Conservation (phyloP, 306 rosid species). For the peach (Prunus persica) region DNA sequence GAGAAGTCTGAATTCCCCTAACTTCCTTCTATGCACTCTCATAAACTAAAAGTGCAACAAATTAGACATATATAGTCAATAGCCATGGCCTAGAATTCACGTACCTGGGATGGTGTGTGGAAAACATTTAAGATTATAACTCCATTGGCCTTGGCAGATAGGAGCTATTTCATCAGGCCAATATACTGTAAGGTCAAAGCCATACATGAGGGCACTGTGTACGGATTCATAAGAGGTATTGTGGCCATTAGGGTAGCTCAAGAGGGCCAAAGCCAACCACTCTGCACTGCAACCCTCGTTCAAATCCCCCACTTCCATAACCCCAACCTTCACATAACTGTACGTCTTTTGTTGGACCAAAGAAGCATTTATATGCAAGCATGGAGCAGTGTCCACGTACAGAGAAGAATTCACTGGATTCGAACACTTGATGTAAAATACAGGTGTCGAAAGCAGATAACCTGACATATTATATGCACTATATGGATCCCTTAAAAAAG, state of each 20-base stretch:
- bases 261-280: neutral
- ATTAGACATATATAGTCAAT: too few species aligned
- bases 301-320: neutral
- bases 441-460: neutral
- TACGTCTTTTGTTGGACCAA: neutral
- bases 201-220: neutral
- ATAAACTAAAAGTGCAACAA: too few species aligned
- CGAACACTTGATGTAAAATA: neutral
- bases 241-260: neutral
- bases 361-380: neutral
- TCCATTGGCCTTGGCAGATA: neutral
- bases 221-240: neutral
- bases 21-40: too few species aligned
- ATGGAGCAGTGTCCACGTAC: neutral
- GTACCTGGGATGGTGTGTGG: conserved; percentile 1
- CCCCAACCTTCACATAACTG: neutral
- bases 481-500: accelerated
- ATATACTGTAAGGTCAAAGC: neutral
- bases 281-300: conserved; percentile 1
- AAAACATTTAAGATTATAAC: neutral
- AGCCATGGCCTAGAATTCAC: neutral
- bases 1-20: too few species aligned
- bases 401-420: neutral
- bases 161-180: neutral
- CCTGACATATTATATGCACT: neutral